phyloP scores from a whole-genome alignment of 768 basidiomycete species.

The Pleurotus cornucopiae region DNA sequence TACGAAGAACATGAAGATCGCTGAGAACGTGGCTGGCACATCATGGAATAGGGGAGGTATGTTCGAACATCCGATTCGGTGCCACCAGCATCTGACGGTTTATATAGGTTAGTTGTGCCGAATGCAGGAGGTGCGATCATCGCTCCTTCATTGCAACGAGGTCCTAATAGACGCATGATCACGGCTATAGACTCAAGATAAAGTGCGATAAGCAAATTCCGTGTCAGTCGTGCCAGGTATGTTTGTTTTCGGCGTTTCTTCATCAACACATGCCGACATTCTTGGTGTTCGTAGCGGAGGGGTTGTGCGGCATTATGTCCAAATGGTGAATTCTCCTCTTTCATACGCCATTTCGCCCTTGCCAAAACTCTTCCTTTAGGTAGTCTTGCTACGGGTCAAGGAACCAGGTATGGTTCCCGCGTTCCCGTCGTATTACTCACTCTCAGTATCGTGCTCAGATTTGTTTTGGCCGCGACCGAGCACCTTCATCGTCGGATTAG shows the following conservation, averaged over 20 bases:
- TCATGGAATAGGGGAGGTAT: slow-evolving; percentile 21
- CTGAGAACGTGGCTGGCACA: slow-evolving; percentile 4
- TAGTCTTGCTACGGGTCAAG: slow-evolving; percentile 76
- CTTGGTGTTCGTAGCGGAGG: slow-evolving; percentile 37
- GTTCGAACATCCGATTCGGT: slow-evolving; percentile 1
- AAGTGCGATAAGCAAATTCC: slow-evolving; percentile 82
- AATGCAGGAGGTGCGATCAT: slow-evolving; percentile 71
- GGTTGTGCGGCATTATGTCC: slow-evolving; percentile 71
- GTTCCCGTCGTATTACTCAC: neutral
- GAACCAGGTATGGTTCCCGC: slow-evolving; percentile 49
- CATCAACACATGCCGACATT: slow-evolving; percentile 10
- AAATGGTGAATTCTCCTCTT: slow-evolving; percentile 43
- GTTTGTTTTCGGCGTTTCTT: slow-evolving; percentile 13
- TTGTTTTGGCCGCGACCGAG: slow-evolving; percentile 63
- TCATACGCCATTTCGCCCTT: slow-evolving; percentile 1
- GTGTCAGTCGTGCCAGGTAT: slow-evolving; percentile 70
- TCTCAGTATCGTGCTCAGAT: slow-evolving; percentile 19
- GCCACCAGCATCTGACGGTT: neutral
- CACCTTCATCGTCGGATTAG: slow-evolving; percentile 58
- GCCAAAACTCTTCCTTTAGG: slow-evolving; percentile 28
- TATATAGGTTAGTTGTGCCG: slow-evolving; percentile 68
- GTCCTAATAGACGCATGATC: slow-evolving; percentile 19
- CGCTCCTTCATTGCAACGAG: slow-evolving; percentile 18
- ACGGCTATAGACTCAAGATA: slow-evolving; percentile 59
- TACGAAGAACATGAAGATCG: slow-evolving; percentile 7